phyloP scores from a whole-genome alignment of 768 basidiomycete genomes.

The Paxillus involutus region DNA sequence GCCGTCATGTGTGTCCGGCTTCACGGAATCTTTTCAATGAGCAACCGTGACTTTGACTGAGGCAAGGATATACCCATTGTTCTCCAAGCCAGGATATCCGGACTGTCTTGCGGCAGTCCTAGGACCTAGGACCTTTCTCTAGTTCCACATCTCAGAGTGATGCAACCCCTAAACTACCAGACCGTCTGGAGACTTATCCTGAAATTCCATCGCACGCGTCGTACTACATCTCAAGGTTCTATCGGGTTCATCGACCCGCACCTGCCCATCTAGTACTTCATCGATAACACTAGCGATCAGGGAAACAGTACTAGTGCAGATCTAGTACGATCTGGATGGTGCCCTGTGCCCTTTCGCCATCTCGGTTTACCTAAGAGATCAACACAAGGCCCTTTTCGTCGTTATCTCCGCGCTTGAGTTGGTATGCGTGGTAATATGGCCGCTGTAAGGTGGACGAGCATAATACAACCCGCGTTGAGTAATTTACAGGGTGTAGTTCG shows the following conservation, averaged over 20 bases:
- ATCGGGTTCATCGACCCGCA: neutral
- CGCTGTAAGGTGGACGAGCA: no score
- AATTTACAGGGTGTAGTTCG: neutral
- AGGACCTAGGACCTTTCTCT: neutral
- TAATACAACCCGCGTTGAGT: neutral
- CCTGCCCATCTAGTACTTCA: neutral
- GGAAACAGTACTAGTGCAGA: no score
- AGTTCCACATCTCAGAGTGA: neutral
- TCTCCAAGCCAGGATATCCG: neutral
- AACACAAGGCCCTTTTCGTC: no score
- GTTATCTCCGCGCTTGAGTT: no score
- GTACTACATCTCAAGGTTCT: neutral
- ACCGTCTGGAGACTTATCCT: no score
- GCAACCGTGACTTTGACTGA: neutral
- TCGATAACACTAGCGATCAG: neutral
- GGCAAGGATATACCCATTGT: neutral
- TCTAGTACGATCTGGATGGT: neutral
- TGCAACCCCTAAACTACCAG: no score
- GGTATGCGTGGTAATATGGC: no score
- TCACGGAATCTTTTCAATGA: neutral
- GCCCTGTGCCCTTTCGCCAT: neutral
- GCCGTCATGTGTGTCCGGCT: slow-evolving; percentile 1
- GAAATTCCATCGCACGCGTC: neutral
- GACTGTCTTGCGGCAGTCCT: neutral
- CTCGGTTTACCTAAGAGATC: no score